phyloP scores from a whole-genome alignment of 371 early-diverging fungal species.

The Lichtheimia ornata region DNA sequence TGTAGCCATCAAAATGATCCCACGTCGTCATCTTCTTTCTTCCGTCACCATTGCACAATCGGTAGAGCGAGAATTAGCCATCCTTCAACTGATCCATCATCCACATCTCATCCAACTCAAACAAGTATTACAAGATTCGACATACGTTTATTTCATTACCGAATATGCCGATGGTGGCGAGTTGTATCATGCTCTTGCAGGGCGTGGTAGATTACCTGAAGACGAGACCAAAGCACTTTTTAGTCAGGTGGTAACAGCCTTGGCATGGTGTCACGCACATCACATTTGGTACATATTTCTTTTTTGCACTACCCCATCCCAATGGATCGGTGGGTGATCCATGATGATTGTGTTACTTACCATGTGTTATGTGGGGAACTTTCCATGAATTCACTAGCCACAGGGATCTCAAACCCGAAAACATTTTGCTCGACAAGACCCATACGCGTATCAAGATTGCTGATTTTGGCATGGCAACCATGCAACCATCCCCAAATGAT shows the following conservation, averaged over 20 bases:
- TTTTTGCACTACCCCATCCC: too few species aligned
- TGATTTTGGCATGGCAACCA: slow-evolving; percentile 83
- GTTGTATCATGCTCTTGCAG: slow-evolving; percentile 31
- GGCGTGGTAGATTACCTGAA: slow-evolving; percentile 51
- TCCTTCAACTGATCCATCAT: slow-evolving; percentile 67
- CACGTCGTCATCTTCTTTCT: slow-evolving; percentile 29
- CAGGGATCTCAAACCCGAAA: slow-evolving; percentile 95
- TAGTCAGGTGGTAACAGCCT: slow-evolving; percentile 89
- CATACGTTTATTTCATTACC: slow-evolving; percentile 37
- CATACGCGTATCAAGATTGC: slow-evolving; percentile 73
- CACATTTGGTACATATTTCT: slow-evolving; percentile 37
- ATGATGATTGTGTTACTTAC: too few species aligned
- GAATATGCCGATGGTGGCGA: slow-evolving; percentile 48
- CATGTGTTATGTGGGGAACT: background rate
- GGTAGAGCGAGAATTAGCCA: slow-evolving; percentile 73
- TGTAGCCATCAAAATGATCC: slow-evolving; percentile 47
- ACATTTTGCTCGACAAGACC: slow-evolving; percentile 86
- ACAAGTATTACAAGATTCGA: slow-evolving; percentile 65
- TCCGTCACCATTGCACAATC: slow-evolving; percentile 51
- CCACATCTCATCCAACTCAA: slow-evolving; percentile 64
- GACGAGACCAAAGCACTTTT: slow-evolving; percentile 84
- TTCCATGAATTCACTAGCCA: slow-evolving; percentile 63
- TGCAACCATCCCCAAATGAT: slow-evolving; percentile 59
- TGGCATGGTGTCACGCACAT: slow-evolving; percentile 88
- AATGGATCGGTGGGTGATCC: too few species aligned